phyloP scores from a whole-genome alignment of 257 asterid genomes.

The Salvia rosmarinus region DNA sequence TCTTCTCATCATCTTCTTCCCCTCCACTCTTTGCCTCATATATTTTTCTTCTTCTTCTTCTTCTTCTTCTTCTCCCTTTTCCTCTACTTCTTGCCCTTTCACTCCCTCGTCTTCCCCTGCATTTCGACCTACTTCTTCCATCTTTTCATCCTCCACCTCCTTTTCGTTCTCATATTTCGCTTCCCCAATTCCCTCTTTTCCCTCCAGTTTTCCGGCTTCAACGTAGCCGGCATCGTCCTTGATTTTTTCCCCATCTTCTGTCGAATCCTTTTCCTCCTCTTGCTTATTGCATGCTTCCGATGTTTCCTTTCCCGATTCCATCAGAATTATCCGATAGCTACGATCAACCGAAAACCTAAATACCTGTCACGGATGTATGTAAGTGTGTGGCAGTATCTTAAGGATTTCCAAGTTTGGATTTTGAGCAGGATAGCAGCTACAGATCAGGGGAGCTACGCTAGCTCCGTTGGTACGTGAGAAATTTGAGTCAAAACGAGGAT shows the following conservation, averaged over 20 bases:
- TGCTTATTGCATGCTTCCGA: slow-evolving; percentile 8
- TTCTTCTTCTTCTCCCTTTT: slow-evolving; percentile 11
- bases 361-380: neutral
- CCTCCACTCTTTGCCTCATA: slow-evolving; percentile 25
- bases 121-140: slow-evolving; percentile 4
- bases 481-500: neutral
- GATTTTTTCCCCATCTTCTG: slow-evolving; percentile 15
- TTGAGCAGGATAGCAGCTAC: neutral
- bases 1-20: slow-evolving; percentile 35
- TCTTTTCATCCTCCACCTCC: slow-evolving; percentile 4
- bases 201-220: slow-evolving; percentile 13
- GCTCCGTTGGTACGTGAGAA: neutral
- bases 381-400: neutral
- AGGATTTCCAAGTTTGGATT: neutral
- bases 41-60: too few species aligned
- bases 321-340: neutral
- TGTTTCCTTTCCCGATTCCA: slow-evolving; percentile 26
- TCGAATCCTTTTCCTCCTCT: slow-evolving; percentile 8
- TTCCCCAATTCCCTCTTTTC: slow-evolving; percentile 18
- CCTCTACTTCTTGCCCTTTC: neutral
- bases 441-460: neutral
- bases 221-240: neutral
- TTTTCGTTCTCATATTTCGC: neutral
- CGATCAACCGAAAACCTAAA: slow-evolving; percentile 20
- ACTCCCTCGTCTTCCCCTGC: slow-evolving; percentile 13